Base-by-base conservation (phyloP, 164 flowering plant species). In the Sedum album region DNA sequence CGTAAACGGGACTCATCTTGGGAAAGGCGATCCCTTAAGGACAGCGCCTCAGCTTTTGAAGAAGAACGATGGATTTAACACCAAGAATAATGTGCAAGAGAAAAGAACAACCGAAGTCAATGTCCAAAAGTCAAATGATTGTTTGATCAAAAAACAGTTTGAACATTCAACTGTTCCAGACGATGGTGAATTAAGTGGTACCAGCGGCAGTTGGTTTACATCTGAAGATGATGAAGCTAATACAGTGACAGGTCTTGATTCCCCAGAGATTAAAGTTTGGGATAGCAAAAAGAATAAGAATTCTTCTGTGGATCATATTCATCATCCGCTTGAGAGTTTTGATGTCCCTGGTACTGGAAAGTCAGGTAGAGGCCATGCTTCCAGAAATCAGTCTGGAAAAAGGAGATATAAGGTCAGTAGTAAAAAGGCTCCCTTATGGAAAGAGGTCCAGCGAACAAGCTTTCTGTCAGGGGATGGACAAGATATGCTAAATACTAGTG, bases 261-360 rank as follows among this genome's bases (percentile, higher is more conserved):
- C 97, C 60, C 99, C 99, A 46, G 90, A 83, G 66, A 87, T 87
- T 68, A 88, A 83, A 81, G 97, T 95, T 64, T 95, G 99, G 99
- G 94, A 95, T 82, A 88, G 89, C 70, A 88, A 73, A 76, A 91
- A 75, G 73, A 90, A 82, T 49, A 88, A 85, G 82, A 85, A 80
- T 66, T 72, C 57, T 38, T 55, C 82, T 28, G 79, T 79, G 67
- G 78, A 90, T 69, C 83, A 71, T 35, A 88, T 95, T 69, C 97
- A 82, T 68, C 99, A 95, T 74, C 99, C 99, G 23, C 97, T 95
- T 69, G 99, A 95, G 81, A 84, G 77, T 78, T 77, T 76, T 73
- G 90, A 77, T n/a, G 81, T 84, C 48, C 77, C 70, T 65, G 74
- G 20, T 46, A 70, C 48, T 6, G 85, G 76, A 73, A 89, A 80